Evolutionary conservation across 345 rosid species (phyloP).

Genomic region (Syzygium oleosum): DNA sequence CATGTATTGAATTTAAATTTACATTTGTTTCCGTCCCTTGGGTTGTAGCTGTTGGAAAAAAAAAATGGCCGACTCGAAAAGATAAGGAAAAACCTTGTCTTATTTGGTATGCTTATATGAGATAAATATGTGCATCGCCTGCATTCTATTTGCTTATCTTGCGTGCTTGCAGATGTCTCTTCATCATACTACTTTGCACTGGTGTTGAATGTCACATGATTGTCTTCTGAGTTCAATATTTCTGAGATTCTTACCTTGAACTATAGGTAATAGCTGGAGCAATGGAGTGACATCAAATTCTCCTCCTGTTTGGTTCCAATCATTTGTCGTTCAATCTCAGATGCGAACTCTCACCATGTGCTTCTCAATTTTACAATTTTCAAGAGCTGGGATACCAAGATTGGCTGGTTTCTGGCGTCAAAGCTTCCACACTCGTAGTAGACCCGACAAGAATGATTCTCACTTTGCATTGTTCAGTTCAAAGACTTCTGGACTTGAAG

Average conservation of each 20-base stretch:
- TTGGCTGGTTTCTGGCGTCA: constrained; percentile 38
- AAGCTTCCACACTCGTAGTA: constrained; percentile 25
- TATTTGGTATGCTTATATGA: background rate
- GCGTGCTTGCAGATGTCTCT: background rate
- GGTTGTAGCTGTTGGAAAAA: background rate
- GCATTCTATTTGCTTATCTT: background rate
- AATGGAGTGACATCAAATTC: background rate
- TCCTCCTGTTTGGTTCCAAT: background rate
- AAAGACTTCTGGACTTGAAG: constrained; percentile 37
- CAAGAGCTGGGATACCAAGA: constrained; percentile 40
- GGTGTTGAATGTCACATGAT: background rate
- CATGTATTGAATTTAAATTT: background rate
- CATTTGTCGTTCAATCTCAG: constrained; percentile 1
- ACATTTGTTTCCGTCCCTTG: background rate
- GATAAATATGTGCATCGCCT: background rate
- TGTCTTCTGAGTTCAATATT: background rate
- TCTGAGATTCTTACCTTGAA: background rate
- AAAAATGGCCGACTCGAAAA: background rate
- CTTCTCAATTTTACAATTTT: constrained; percentile 53
- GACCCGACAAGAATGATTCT: constrained; percentile 14
- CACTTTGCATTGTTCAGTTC: constrained; percentile 26
- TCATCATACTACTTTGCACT: background rate
- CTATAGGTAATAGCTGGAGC: background rate
- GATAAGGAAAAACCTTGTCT: background rate
- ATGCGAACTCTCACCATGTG: constrained; percentile 47